Conservation (phyloP, 108 stramenopile genomes). For the Chaetoceros muelleri region DNA sequence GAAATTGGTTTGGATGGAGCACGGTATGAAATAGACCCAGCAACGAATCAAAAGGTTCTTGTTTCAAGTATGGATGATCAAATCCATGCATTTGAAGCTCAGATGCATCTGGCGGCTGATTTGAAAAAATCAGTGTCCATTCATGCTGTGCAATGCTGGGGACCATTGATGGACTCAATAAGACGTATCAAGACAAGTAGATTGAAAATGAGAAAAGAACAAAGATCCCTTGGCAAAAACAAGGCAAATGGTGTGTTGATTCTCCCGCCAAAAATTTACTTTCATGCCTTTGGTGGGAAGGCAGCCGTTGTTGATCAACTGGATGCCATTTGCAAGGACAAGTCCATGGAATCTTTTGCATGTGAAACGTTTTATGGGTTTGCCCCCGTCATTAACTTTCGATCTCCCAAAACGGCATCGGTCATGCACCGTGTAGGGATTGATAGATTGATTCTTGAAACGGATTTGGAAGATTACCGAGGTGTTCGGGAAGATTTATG, state of each 20-base stretch:
- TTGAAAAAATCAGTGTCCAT: conserved; percentile 64
- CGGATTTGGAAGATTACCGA: conserved; percentile 69
- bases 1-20: conserved; percentile 79
- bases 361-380: conserved; percentile 56
- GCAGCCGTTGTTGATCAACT: conserved; percentile 49
- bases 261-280: conserved; percentile 71
- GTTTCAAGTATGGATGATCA: conserved; percentile 50
- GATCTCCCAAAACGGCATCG: conserved; percentile 50
- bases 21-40: conserved; percentile 48
- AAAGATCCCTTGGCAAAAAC: background rate
- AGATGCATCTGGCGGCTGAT: conserved; percentile 49
- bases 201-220: conserved; percentile 12
- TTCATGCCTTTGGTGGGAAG: conserved; percentile 86
- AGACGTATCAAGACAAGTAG: conserved; percentile 8
- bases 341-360: conserved; percentile 17
- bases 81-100: conserved; percentile 44
- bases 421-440: conserved; percentile 64
- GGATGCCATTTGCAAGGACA: conserved; percentile 25
- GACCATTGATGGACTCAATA: conserved; percentile 41
- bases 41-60: conserved; percentile 25
- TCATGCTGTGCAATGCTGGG: conserved; percentile 71
- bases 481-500: conserved; percentile 19
- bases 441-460: conserved; percentile 63
- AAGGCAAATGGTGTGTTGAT: conserved; percentile 3
- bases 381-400: conserved; percentile 63